A percentile compares a stretch with the other conserved stretches of the same genome.
These are phyloP conservation scores for Nephelium lappaceum DNA, from an alignment of 345 rosid species.

Conservation along the genomic window DNA sequence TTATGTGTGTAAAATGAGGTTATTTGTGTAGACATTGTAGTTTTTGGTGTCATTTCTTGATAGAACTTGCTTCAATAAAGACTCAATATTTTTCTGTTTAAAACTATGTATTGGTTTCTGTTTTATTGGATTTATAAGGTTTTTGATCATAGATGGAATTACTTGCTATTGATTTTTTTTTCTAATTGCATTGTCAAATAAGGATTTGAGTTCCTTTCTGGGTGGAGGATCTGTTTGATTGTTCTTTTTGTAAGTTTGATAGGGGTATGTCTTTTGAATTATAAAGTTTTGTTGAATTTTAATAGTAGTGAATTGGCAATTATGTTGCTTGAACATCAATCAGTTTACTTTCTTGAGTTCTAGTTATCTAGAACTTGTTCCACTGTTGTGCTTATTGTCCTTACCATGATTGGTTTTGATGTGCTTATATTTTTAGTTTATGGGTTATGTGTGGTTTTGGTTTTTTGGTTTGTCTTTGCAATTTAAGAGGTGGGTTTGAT, in stretches of 20 bases:
- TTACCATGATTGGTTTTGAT: neutral
- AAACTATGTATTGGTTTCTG: no score
- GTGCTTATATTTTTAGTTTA: no score
- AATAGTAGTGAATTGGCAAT: neutral
- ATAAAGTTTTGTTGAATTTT: neutral
- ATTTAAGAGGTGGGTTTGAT: no score
- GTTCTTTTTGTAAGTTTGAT: neutral
- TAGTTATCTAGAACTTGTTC: neutral
- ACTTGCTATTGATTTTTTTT: neutral
- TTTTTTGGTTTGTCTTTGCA: no score
- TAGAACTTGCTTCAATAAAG: slow-evolving; percentile 6
- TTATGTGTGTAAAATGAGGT: neutral
- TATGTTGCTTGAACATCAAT: neutral
- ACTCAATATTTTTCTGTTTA: no score
- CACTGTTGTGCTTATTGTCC: neutral
- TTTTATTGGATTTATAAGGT: neutral
- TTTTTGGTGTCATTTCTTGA: slow-evolving; percentile 1
- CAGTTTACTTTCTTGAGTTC: neutral
- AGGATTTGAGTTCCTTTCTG: neutral
- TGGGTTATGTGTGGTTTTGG: no score
- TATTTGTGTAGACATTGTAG: neutral
- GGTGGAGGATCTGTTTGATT: slow-evolving; percentile 5
- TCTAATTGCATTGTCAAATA: neutral
- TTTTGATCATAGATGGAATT: neutral
- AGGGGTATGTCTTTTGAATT: neutral